These are phyloP conservation scores for Wickerhamomyces rabaulensis DNA, from an alignment of 805 yeast genomes.

Conservation along the genomic window DNA sequence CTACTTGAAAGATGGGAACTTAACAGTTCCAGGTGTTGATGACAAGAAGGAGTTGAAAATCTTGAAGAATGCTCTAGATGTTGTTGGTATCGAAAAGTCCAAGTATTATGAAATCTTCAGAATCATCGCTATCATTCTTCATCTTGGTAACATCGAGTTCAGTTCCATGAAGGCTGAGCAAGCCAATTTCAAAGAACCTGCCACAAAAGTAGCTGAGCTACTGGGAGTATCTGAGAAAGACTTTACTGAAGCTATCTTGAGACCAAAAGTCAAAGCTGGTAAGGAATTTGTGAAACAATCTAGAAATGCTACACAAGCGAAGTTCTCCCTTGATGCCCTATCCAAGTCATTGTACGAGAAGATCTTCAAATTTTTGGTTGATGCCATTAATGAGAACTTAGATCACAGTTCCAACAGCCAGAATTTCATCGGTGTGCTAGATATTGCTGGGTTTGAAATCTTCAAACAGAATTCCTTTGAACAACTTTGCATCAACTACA, in stretches of 20 bases:
- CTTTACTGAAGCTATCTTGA: conserved; percentile 55
- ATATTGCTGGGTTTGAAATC: conserved; percentile 97
- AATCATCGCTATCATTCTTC: conserved; percentile 70
- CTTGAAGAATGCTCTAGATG: conserved; percentile 61
- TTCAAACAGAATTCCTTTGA: conserved; percentile 92
- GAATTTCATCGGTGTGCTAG: conserved; percentile 87
- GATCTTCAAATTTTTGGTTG: conserved; percentile 72
- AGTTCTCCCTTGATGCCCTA: conserved; percentile 76
- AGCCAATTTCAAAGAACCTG: conserved; percentile 55
- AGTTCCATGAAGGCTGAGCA: conserved; percentile 65
- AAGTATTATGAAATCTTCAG: conserved; percentile 58
- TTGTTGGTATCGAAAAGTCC: conserved; percentile 59
- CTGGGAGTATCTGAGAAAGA: conserved; percentile 57
- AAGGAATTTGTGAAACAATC: conserved; percentile 79
- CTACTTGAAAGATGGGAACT: conserved; percentile 54
- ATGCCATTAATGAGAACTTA: conserved; percentile 66
- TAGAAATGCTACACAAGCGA: conserved; percentile 73
- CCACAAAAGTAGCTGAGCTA: conserved; percentile 49
- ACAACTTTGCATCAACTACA: conserved; percentile 94
- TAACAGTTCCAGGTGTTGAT: conserved; percentile 65
- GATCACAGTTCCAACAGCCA: conserved; percentile 37
- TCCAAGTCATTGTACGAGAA: conserved; percentile 85
- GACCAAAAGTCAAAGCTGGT: conserved; percentile 89
- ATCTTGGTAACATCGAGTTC: conserved; percentile 81
- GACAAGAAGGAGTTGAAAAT: conserved; percentile 64